Evolutionary conservation across 1,284 basidiomycete species (phyloP).

Genomic region (Austropuccinia psidii): DNA sequence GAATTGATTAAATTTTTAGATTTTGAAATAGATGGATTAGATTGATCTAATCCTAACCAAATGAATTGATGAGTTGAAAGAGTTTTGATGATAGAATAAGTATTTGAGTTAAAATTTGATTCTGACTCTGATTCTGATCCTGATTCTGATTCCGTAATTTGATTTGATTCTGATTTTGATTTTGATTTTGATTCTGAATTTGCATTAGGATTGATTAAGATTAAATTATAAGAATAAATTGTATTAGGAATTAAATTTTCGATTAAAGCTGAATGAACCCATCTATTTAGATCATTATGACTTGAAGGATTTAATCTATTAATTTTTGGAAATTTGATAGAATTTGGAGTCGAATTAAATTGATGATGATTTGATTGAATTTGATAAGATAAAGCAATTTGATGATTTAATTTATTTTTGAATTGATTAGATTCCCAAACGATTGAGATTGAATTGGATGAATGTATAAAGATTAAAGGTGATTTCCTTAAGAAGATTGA

Average conservation of each 20-base stretch:
- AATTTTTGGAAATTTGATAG: slow-evolving; percentile 1
- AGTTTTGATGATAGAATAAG: background rate
- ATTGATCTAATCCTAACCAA: slow-evolving; percentile 34
- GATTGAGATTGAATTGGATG: slow-evolving; percentile 27
- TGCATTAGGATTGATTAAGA: background rate
- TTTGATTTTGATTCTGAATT: background rate
- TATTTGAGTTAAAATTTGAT: no score
- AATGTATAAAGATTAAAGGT: slow-evolving; percentile 40
- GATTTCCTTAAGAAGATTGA: slow-evolving; percentile 39
- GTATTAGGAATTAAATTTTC: background rate
- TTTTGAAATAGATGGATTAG: background rate
- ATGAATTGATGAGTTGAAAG: slow-evolving; percentile 8
- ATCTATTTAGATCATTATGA: slow-evolving; percentile 9
- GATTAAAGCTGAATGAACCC: slow-evolving; percentile 37
- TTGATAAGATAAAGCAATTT: background rate
- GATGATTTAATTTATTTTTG: slow-evolving; percentile 15
- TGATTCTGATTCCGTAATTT: background rate
- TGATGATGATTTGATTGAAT: background rate
- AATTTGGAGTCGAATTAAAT: background rate
- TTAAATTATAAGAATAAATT: slow-evolving; percentile 38
- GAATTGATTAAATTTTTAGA: slow-evolving; percentile 10
- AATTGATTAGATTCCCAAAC: slow-evolving; percentile 41
- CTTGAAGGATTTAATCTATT: background rate
- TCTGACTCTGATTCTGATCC: background rate
- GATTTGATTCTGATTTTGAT: background rate